Evolutionary conservation across 2,329 filamentous ascomycete genomes (phyloP), one percentile per base, ranked within the genome.

Genomic region (Aspergillus latus): DNA sequence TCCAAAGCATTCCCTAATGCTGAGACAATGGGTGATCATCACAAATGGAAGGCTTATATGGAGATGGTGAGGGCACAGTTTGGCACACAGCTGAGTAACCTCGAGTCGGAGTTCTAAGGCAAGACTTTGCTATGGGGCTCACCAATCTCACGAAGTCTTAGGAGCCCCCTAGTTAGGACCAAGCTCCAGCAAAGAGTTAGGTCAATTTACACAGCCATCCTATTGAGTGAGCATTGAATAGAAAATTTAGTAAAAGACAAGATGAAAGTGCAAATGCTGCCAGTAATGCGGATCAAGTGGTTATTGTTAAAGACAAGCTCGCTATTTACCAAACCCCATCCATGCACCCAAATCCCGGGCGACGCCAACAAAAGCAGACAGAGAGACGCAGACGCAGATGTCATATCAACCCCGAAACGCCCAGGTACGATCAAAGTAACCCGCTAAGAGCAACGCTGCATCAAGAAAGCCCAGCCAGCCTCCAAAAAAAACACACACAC

Each of bases 31-130:
- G 76, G 78, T n/a, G 81, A 85, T 47, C 80, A 83, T 62, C 82
- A 86, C 56, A 82, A 81, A 7, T 97, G 93, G 93, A 82, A 83
- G 58, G 82, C 80, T 39, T 97, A 96, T 72, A 90, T 90, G 85
- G 92, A 96, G 56, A 95, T 88, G 88, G 84, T 92, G 29, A 87
- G 84, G 68, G 93, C 90, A 76, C 90, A 92, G 52, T 92, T 91
- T 69, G 78, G 82, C 2, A 66, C 71, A 36, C 82, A 89, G 66
- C 74, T 94, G 7, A 86, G 84, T 74, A 75, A 67, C 9, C 74
- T 92, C 45, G 83, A 88, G 34, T 55, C 62, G 29, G 72, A 74
- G 13, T 62, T 66, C 34, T 74, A 63, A n/a, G 8, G 2, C 5
- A 29, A 39, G 37, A 11, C 37, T 39, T 39, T 11, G 13, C 11